These are phyloP conservation scores for Paragyromitra xinjiangensis DNA, from an alignment of 495 filamentous ascomycete species.

Conservation along the genomic window DNA sequence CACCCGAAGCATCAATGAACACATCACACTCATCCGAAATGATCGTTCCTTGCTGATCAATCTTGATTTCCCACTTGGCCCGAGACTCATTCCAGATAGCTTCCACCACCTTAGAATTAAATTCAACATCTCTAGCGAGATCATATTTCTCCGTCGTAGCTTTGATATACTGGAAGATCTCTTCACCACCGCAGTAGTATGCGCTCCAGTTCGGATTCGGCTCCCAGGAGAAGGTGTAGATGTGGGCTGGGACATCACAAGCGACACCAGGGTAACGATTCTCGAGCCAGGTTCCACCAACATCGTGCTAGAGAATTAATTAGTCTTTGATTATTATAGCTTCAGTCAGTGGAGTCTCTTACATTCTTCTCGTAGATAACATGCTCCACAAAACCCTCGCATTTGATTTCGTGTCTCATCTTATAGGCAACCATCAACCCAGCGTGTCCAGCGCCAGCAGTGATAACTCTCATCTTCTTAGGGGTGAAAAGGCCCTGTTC, in stretches of 20 bases:
- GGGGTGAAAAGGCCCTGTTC: conserved; percentile 39
- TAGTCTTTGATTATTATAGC: too few relatives aligned
- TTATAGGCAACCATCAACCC: conserved; percentile 54
- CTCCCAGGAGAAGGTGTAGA: conserved; percentile 58
- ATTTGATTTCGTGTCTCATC: conserved; percentile 43
- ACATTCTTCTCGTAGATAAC: conserved; percentile 81
- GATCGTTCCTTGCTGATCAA: conserved; percentile 55
- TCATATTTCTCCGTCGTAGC: conserved; percentile 57
- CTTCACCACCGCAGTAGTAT: conserved; percentile 52
- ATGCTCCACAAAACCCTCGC: conserved; percentile 60
- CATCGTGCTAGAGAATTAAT: conserved; percentile 59
- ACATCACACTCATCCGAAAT: conserved; percentile 62
- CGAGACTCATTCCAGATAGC: conserved; percentile 55
- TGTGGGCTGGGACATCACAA: conserved; percentile 55
- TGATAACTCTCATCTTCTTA: conserved; percentile 48
- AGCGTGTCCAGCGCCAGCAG: conserved; percentile 51
- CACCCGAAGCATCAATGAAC: conserved; percentile 64
- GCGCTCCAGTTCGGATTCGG: conserved; percentile 57
- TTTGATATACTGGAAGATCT: conserved; percentile 57
- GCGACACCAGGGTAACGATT: conserved; percentile 63
- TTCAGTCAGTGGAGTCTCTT: not conserved
- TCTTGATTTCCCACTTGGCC: conserved; percentile 57
- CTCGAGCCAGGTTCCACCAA: conserved; percentile 70
- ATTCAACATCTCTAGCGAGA: conserved; percentile 55
- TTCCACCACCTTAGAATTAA: conserved; percentile 47